A percentile compares a stretch with the other conserved stretches of the same genome.
These are phyloP conservation scores for Elsinoe perseae DNA, from an alignment of 2,329 filamentous ascomycete genomes.

Conservation along the genomic window DNA sequence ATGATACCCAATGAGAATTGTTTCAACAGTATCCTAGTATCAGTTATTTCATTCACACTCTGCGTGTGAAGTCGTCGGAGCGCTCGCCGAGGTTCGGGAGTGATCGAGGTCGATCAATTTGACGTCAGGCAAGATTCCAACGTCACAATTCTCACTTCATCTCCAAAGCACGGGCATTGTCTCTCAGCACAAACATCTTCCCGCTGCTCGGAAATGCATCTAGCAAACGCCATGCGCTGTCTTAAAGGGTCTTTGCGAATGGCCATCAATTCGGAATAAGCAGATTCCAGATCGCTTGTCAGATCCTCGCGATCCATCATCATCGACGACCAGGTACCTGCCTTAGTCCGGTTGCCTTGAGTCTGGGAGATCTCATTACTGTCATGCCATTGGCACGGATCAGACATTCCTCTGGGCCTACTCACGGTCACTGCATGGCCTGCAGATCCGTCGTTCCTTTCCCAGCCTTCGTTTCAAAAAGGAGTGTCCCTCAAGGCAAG, in stretches of 20 bases:
- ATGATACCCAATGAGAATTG: slow-evolving; percentile 2
- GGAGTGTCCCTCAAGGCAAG: neutral
- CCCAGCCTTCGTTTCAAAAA: slow-evolving; percentile 7
- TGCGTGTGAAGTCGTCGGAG: neutral
- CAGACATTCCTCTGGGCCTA: neutral
- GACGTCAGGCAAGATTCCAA: slow-evolving; percentile 9
- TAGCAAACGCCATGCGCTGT: neutral
- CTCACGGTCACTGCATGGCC: no score
- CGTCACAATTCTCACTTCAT: slow-evolving; percentile 10
- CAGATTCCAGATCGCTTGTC: slow-evolving; percentile 1
- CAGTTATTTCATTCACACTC: neutral
- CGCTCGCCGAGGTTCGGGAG: neutral
- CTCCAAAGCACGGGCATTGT: neutral
- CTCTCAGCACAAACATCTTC: neutral
- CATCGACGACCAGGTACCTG: neutral
- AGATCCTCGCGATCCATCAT: slow-evolving; percentile 1
- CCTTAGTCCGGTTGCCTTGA: neutral
- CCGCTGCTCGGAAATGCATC: neutral
- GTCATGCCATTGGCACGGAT: neutral
- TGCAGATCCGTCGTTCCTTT: slow-evolving; percentile 1
- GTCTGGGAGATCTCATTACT: neutral
- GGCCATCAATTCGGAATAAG: neutral
- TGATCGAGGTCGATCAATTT: neutral
- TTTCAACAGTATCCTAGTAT: neutral
- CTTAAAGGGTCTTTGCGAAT: neutral